phyloP scores from a whole-genome alignment of 257 asterid genomes.

The Rubia yunnanensis region DNA sequence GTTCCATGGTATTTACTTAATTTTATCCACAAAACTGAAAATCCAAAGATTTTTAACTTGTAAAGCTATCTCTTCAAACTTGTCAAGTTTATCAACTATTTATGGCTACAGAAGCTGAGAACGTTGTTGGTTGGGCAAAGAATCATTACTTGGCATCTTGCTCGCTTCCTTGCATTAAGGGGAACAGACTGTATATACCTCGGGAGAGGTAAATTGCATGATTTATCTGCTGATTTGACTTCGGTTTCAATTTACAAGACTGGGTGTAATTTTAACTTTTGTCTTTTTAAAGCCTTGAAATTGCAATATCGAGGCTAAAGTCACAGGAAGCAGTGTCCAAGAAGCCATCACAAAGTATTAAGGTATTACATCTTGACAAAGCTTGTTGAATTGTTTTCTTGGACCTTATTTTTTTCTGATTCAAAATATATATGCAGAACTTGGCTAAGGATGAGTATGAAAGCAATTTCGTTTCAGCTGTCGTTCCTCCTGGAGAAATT shows the following conservation, averaged over 20 bases:
- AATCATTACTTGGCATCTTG: slow-evolving; percentile 81
- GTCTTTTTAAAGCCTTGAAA: slow-evolving; percentile 54
- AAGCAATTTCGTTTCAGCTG: slow-evolving; percentile 88
- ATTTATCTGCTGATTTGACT: slow-evolving; percentile 5
- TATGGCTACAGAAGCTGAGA: slow-evolving; percentile 73
- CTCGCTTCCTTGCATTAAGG: slow-evolving; percentile 59
- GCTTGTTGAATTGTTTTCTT: slow-evolving; percentile 3
- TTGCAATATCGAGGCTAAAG: slow-evolving; percentile 75
- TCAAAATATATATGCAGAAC: slow-evolving; percentile 43
- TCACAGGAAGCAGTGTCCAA: slow-evolving; percentile 64
- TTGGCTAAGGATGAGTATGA: slow-evolving; percentile 97
- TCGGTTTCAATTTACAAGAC: slow-evolving; percentile 9
- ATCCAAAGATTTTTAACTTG: no score
- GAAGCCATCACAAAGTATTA: slow-evolving; percentile 77
- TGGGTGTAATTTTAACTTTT: slow-evolving; percentile 16
- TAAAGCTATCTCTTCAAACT: no score
- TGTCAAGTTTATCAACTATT: slow-evolving; percentile 5
- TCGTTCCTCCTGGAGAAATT: slow-evolving; percentile 93
- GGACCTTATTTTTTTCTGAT: slow-evolving; percentile 12
- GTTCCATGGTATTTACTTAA: not conserved
- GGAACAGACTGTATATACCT: slow-evolving; percentile 63
- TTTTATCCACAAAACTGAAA: no score
- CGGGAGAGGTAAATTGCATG: slow-evolving; percentile 63
- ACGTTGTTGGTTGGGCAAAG: slow-evolving; percentile 93
- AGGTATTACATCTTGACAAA: slow-evolving; percentile 39